Conservation (phyloP, 2,329 filamentous ascomycete species). For the Pseudogymnoascus sp. region DNA sequence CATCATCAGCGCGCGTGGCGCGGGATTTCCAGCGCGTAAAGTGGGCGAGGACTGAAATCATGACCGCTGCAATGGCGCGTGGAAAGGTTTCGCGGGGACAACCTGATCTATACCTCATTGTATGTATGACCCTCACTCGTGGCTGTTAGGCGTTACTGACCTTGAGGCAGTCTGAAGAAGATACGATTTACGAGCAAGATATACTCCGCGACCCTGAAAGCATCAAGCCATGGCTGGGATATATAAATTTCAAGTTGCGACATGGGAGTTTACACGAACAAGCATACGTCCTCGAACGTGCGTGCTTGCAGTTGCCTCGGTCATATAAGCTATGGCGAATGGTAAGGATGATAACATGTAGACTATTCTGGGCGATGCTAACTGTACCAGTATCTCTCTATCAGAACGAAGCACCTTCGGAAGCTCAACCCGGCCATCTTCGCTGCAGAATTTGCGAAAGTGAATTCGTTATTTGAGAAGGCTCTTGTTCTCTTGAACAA, state of each 20-base stretch:
- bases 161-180: constrained; percentile 61
- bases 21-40: constrained; percentile 2
- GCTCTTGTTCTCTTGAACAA: constrained; percentile 92
- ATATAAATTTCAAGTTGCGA: constrained; percentile 82
- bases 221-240: constrained; percentile 90
- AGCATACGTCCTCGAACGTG: constrained; percentile 79
- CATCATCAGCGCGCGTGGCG: constrained; percentile 1
- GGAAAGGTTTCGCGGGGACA: constrained; percentile 19
- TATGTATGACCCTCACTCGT: constrained; percentile 17
- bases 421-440: constrained; percentile 76
- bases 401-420: constrained; percentile 71
- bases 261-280: constrained; percentile 82
- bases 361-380: constrained; percentile 10
- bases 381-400: constrained; percentile 62
- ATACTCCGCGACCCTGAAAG: constrained; percentile 76
- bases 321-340: constrained; percentile 99
- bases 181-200: constrained; percentile 94
- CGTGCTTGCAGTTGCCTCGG: constrained; percentile 78
- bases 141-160: constrained; percentile 22
- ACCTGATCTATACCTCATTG: constrained; percentile 30
- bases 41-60: background rate
- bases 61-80: background rate
- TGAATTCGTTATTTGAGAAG: constrained; percentile 89
- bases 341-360: constrained; percentile 37
- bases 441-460: constrained; percentile 76